phyloP scores from a whole-genome alignment of 2,329 filamentous ascomycete species.

The Aureobasidium sp. region DNA sequence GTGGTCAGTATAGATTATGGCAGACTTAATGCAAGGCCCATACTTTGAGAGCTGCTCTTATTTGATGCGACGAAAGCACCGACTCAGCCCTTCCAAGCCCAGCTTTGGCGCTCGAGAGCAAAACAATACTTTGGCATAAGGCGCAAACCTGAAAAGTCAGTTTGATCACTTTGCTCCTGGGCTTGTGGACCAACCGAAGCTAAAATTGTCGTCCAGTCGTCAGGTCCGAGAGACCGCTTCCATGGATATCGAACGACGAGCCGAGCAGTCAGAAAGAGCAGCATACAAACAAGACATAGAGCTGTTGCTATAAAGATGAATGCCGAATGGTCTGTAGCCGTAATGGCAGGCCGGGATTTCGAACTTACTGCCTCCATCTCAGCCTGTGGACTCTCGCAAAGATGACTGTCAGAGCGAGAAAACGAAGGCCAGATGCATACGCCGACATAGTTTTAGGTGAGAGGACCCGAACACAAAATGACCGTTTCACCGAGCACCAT shows the following conservation, averaged over 20 bases:
- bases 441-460: not conserved
- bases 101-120: not conserved
- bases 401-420: not conserved
- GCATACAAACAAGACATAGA: not conserved
- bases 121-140: not conserved
- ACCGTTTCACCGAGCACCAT: constrained; percentile 1
- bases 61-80: not conserved
- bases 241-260: constrained; percentile 4
- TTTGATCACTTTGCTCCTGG: not conserved
- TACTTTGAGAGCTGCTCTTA: not conserved
- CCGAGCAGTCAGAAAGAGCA: not conserved
- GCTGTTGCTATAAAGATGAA: not conserved
- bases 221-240: not conserved
- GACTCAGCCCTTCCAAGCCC: constrained; percentile 1
- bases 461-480: not conserved
- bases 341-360: not conserved
- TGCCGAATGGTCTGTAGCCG: constrained; percentile 3
- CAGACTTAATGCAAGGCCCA: not conserved
- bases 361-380: not conserved
- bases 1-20: not conserved
- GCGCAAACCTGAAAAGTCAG: constrained; percentile 3
- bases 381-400: not conserved
- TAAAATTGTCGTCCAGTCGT: constrained; percentile 1
- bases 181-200: not conserved
- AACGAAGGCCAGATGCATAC: not conserved